Percentiles rank a stretch among this genome's conserved stretches.
Conservation (phyloP, 441 rosid species). For the Pelargonium myrrhifolium region DNA sequence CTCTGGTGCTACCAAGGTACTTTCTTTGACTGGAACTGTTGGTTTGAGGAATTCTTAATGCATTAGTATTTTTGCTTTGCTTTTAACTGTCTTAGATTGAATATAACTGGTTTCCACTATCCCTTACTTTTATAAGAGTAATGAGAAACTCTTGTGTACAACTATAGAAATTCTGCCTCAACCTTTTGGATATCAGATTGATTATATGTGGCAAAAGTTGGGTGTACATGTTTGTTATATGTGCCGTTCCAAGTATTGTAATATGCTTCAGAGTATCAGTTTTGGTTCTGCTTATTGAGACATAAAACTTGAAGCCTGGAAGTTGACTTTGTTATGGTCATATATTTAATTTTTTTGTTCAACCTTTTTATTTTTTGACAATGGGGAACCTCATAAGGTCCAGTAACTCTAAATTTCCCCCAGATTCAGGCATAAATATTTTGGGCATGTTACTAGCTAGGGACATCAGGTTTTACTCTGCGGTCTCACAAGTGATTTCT, state of each 20-base stretch:
- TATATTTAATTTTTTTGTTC: neutral
- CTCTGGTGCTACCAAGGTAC: conserved; percentile 74
- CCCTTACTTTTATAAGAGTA: no score
- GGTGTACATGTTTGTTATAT: neutral
- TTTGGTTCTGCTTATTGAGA: no score
- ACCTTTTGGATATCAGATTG: no score
- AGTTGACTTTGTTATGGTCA: no score
- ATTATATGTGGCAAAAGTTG: neutral
- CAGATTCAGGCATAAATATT: neutral
- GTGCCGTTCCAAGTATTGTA: neutral
- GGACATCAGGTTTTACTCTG: neutral
- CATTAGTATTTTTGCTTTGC: neutral
- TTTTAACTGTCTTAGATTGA: neutral
- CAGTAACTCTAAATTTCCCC: no score
- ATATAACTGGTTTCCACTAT: no score
- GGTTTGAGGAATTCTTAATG: neutral
- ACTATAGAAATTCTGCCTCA: no score
- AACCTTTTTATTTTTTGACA: neutral
- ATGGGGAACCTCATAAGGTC: neutral
- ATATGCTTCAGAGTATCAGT: no score
- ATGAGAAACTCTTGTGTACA: no score
- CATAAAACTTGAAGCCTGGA: no score
- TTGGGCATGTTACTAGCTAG: neutral
- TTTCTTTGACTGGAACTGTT: neutral
- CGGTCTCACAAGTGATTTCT: neutral